Base-by-base conservation (phyloP, 108 stramenopile species). In the Bacterosira constricta region DNA sequence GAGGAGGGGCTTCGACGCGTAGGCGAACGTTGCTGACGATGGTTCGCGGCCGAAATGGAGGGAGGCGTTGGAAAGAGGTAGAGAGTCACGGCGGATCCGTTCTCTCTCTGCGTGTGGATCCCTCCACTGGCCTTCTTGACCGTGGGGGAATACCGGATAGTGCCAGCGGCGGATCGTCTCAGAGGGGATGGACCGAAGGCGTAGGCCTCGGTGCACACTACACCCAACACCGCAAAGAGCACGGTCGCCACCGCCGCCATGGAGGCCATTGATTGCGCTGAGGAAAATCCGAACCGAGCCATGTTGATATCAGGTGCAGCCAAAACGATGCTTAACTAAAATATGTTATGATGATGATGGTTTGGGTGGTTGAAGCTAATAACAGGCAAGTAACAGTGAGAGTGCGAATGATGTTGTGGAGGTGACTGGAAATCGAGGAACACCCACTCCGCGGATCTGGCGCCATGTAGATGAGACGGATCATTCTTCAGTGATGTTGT, bases 41-140 rank as follows among this genome's bases (percentile, higher is more conserved):
- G 51, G 29, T 59, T 71, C 9, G 70, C 70, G 27, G 70, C 70
- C 9, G 70, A 71, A 15, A 59, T 34, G 8, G 60, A 50, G 42
- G 61, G 61, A 0, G 70, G 36, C 15, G 70, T 61, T 18, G 70
- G 70, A 30, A 71, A 71, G 36, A 71, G 60, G 51, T 71, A 62
- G 0, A 71, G 70, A 18, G 70, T 71, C 6, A 61, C 70, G 6
- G 70, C 50, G 5, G 70, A 71, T 29, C 70, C 51, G 17, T 71
- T 49, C 1, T 59, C 42, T 18, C 70, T 32, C 1, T 54, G 52
- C 67, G 34, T 56, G 55, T 68, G 54, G 54, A 68, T 68, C 45
- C 67, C 55, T 12, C 36, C 10, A 20, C 20, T 51, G 4, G 47
- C 12, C 37, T 44, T 67, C 13, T 53, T 34, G 46, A 21, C 31